Evolutionary conservation across 768 basidiomycete genomes (phyloP).

Genomic region (Roridomyces roridus): DNA sequence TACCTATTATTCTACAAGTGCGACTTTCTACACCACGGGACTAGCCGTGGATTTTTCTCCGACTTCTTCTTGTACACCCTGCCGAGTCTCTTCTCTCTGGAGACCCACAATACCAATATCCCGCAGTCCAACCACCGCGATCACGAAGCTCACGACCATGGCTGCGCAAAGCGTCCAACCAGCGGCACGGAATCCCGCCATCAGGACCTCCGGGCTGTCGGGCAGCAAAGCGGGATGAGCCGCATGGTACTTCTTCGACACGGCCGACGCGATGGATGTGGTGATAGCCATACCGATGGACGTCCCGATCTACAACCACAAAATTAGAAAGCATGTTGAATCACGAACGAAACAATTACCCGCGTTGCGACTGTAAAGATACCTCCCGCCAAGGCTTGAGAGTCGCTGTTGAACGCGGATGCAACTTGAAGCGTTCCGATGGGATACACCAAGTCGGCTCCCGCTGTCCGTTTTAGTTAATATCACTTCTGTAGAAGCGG

Average conservation of each 20-base stretch:
- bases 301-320: conserved; percentile 36
- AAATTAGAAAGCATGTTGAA: background rate
- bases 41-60: too few relatives aligned
- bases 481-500: background rate
- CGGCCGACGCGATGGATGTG: conserved; percentile 35
- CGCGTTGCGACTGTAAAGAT: conserved; percentile 41
- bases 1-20: too few relatives aligned
- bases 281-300: conserved; percentile 40
- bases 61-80: too few relatives aligned
- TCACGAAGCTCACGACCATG: conserved; percentile 15
- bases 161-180: conserved; percentile 32
- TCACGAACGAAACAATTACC: conserved; percentile 12
- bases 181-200: conserved; percentile 40
- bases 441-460: conserved; percentile 38
- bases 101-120: conserved; percentile 28
- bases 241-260: conserved; percentile 30
- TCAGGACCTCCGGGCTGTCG: conserved; percentile 35
- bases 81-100: too few relatives aligned
- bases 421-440: conserved; percentile 38
- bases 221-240: conserved; percentile 27
- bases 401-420: conserved; percentile 35
- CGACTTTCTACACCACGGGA: too few relatives aligned
- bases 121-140: conserved; percentile 22
- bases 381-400: conserved; percentile 41
- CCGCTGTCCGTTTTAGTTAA: conserved; percentile 16